phyloP scores from a whole-genome alignment of 2,329 filamentous ascomycete genomes.

The Fusarium agapanthi region DNA sequence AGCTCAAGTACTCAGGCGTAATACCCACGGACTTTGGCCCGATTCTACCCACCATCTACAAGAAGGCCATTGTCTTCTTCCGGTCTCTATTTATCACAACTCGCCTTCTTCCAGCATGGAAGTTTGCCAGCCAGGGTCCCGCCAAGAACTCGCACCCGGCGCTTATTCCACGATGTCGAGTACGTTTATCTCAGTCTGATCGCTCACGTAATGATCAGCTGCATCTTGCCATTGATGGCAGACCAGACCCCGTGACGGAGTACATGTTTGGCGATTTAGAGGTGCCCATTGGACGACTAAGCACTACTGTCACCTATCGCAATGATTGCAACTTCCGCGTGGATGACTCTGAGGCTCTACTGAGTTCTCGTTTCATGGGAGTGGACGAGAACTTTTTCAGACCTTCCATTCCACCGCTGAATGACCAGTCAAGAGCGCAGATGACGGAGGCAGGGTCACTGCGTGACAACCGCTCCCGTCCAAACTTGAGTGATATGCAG shows the following conservation, averaged over 20 bases:
- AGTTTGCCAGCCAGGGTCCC: conserved; percentile 77
- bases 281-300: conserved; percentile 85
- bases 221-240: conserved; percentile 50
- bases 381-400: conserved; percentile 88
- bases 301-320: conserved; percentile 83
- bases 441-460: conserved; percentile 76
- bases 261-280: conserved; percentile 87
- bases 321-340: conserved; percentile 90
- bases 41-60: conserved; percentile 87
- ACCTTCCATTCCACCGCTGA: conserved; percentile 73
- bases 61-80: conserved; percentile 95
- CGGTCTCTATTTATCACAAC: conserved; percentile 85
- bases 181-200: conserved; percentile 69
- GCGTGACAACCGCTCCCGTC: conserved; percentile 66
- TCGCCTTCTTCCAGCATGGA: conserved; percentile 86
- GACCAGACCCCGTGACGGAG: conserved; percentile 65
- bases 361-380: conserved; percentile 94
- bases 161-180: conserved; percentile 82
- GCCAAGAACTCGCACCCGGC: conserved; percentile 73
- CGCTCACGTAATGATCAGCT: conserved; percentile 72
- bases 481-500: conserved; percentile 66
- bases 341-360: conserved; percentile 87
- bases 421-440: conserved; percentile 48
- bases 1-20: conserved; percentile 68
- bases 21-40: conserved; percentile 65